Conservation (phyloP, 306 rosid genomes). For the Chamaecrista fasciculata region DNA sequence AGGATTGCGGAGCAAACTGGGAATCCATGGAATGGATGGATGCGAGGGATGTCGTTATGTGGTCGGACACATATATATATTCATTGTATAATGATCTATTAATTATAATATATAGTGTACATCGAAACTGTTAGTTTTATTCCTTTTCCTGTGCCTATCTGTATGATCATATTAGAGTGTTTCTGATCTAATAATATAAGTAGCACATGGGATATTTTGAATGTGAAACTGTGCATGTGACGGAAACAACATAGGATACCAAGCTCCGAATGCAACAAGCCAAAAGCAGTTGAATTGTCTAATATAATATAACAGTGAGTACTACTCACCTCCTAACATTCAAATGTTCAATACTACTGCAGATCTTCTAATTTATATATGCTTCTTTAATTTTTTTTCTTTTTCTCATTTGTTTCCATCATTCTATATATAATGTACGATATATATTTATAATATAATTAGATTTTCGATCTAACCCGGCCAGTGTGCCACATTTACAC, state of each 20-base stretch:
- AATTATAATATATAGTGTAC: neutral
- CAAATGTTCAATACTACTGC: neutral
- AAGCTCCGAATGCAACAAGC: constrained; percentile 43
- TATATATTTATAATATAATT: too few relatives aligned
- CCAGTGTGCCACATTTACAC: neutral
- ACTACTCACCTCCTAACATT: neutral
- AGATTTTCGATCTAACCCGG: neutral
- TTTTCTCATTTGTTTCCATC: neutral
- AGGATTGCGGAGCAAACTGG: neutral
- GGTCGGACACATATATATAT: constrained; percentile 32
- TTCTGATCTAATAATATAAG: constrained; percentile 1
- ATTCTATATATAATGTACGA: neutral
- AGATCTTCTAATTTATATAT: too few relatives aligned
- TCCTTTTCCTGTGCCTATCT: neutral
- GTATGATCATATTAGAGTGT: neutral
- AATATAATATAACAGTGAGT: neutral
- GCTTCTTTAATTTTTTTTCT: neutral
- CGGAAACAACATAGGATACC: constrained; percentile 41
- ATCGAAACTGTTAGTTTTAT: neutral
- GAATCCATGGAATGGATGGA: neutral
- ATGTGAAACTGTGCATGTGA: constrained; percentile 10
- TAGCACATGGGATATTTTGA: constrained; percentile 32
- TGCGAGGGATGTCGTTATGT: constrained; percentile 30
- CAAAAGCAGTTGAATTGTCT: constrained; percentile 43
- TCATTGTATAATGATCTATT: too few relatives aligned